Conservation (phyloP, 495 filamentous ascomycete species). For the Friedmanniomyces simplex region DNA sequence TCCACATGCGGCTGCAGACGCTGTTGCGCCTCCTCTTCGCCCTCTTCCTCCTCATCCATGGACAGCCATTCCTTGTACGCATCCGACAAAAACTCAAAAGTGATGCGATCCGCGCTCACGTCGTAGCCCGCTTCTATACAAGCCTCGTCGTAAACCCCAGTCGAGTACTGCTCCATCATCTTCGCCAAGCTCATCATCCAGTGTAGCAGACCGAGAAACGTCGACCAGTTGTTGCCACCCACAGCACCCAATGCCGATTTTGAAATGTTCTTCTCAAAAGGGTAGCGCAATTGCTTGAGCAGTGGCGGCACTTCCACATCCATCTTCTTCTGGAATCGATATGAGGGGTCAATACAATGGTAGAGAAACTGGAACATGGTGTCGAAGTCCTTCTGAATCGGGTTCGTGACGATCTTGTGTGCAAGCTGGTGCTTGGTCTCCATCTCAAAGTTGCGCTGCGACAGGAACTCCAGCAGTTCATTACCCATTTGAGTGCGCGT, state of each 20-base stretch:
- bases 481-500: slow-evolving; percentile 73
- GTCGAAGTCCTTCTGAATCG: slow-evolving; percentile 98
- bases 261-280: slow-evolving; percentile 84
- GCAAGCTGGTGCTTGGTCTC: slow-evolving; percentile 88
- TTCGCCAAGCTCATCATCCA: slow-evolving; percentile 97
- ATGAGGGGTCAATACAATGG: slow-evolving; percentile 82
- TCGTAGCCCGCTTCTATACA: slow-evolving; percentile 81
- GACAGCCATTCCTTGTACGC: slow-evolving; percentile 91
- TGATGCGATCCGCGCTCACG: slow-evolving; percentile 77
- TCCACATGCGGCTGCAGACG: slow-evolving; percentile 74
- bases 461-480: slow-evolving; percentile 86
- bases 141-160: slow-evolving; percentile 75
- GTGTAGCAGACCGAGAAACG: slow-evolving; percentile 85
- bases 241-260: slow-evolving; percentile 92
- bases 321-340: slow-evolving; percentile 82
- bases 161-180: slow-evolving; percentile 71
- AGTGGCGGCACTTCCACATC: slow-evolving; percentile 88
- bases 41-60: slow-evolving; percentile 66
- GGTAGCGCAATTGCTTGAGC: slow-evolving; percentile 86
- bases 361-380: slow-evolving; percentile 97
- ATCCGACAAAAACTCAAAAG: slow-evolving; percentile 77
- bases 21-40: slow-evolving; percentile 69
- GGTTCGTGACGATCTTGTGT: slow-evolving; percentile 76
- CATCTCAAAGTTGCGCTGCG: slow-evolving; percentile 88
- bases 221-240: slow-evolving; percentile 90